Conservation (phyloP, 2,329 filamentous ascomycete genomes). For the Ascochyta clinopodiicola region DNA sequence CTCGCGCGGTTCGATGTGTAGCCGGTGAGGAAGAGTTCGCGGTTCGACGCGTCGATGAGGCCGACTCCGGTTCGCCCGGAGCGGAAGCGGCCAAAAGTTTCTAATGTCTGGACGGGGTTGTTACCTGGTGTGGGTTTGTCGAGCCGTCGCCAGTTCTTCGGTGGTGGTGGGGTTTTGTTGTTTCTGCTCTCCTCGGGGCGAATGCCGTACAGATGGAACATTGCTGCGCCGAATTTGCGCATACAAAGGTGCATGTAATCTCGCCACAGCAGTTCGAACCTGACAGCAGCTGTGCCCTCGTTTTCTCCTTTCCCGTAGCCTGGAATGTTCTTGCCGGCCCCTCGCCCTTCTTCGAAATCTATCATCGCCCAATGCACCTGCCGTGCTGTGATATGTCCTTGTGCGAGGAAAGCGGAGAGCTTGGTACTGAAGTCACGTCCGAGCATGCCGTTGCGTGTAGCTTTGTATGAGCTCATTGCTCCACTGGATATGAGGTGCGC, state of each 20-base stretch:
- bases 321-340: slow-evolving; percentile 26
- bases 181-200: slow-evolving; percentile 49
- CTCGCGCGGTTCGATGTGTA: slow-evolving; percentile 79
- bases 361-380: slow-evolving; percentile 74
- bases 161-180: slow-evolving; percentile 47
- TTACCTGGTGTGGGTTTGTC: slow-evolving; percentile 48
- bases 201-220: slow-evolving; percentile 73
- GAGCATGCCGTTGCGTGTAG: slow-evolving; percentile 73
- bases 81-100: slow-evolving; percentile 64
- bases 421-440: slow-evolving; percentile 78
- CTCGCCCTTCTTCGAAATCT: slow-evolving; percentile 70
- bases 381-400: slow-evolving; percentile 75
- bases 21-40: slow-evolving; percentile 76
- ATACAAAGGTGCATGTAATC: slow-evolving; percentile 83
- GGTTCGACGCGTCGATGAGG: slow-evolving; percentile 77
- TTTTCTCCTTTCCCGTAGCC: slow-evolving; percentile 76
- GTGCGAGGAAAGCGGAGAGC: slow-evolving; percentile 73
- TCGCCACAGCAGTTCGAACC: slow-evolving; percentile 76
- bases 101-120: slow-evolving; percentile 50
- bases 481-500: slow-evolving; percentile 66
- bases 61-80: slow-evolving; percentile 75
- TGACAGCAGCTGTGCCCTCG: slow-evolving; percentile 70
- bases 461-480: slow-evolving; percentile 69
- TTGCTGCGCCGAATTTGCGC: slow-evolving; percentile 68
- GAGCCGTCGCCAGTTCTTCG: slow-evolving; percentile 44